These are phyloP conservation scores for Gastrolobium villosum DNA, from an alignment of 306 rosid genomes.

Conservation along the genomic window DNA sequence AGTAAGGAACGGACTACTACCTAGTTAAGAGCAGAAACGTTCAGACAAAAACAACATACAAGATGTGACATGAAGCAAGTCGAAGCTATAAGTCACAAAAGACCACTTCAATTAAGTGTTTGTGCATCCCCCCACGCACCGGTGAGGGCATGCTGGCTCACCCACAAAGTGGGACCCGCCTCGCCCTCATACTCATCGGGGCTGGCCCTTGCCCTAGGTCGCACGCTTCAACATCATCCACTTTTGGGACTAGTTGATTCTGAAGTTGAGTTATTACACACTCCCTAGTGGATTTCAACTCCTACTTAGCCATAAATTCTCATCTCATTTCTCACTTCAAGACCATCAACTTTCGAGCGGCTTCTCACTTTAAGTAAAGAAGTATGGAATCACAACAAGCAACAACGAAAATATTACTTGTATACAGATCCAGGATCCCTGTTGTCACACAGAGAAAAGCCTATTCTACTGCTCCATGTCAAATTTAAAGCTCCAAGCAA, in stretches of 20 bases:
- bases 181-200: too few species aligned
- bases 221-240: too few species aligned
- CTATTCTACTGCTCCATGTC: background rate
- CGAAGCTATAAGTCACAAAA: too few species aligned
- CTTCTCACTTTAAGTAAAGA: background rate
- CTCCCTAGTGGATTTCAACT: too few species aligned
- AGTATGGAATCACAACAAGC: background rate
- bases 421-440: background rate
- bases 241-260: too few species aligned
- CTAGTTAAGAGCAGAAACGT: conserved; percentile 31
- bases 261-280: too few species aligned
- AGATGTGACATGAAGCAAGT: background rate
- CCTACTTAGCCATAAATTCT: background rate
- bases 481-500: conserved; percentile 20
- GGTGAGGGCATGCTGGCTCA: too few species aligned
- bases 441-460: conserved; percentile 19
- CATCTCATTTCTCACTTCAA: conserved; percentile 4
- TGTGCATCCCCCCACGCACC: too few species aligned
- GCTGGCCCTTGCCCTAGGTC: too few species aligned
- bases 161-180: too few species aligned
- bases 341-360: too few species aligned
- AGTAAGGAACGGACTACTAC: background rate
- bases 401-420: background rate
- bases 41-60: conserved; percentile 37
- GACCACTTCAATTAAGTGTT: too few species aligned